Evolutionary conservation across 257 asterid genomes (phyloP), one percentile per base, ranked within the genome.

Genomic region (Hygrophila difformis): DNA sequence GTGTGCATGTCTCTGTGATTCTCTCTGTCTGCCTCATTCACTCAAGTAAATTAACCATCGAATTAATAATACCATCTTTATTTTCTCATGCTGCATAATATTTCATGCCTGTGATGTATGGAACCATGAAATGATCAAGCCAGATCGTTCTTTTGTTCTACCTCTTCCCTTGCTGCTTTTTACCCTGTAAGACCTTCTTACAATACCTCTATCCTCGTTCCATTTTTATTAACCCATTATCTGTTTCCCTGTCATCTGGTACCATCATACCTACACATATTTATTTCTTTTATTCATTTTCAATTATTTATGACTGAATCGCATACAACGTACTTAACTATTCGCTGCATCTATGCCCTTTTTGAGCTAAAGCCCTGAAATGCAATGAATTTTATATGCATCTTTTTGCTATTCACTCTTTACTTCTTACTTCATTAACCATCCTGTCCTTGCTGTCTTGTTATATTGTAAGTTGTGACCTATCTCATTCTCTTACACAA

Each of bases 401-500:
- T n/a, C n/a, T n/a, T n/a, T n/a, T n/a, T n/a, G n/a, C n/a, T n/a
- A n/a, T n/a, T n/a, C n/a, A n/a, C n/a, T n/a, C n/a, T n/a, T n/a
- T n/a, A n/a, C n/a, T n/a, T n/a, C n/a, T n/a, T n/a, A 34, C 36
- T 39, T 18, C 11, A 20, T 16, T 6, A 12, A 17, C 2, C 17
- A 7, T 26, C 31, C 37, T 38, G 7, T 36, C 24, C 35, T 18
- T 37, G 3, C 37, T 47, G 8, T 1, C 48, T 13, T 43, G 37
- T 22, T 62, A n/a, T n/a, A n/a, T n/a, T n/a, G n/a, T 24, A 35
- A 42, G 14, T 12, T 16, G 17, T 18, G 29, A 23, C 62, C 12
- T 57, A 41, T 28, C 56, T 64, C 33, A 55, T 47, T 34, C 47
- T 36, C 37, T n/a, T n/a, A n/a, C n/a, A n/a, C n/a, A n/a, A n/a